Evolutionary conservation across 352 stramenopile species (phyloP), one percentile per base, ranked within the genome.

Genomic region (Pythium myriotylum): DNA sequence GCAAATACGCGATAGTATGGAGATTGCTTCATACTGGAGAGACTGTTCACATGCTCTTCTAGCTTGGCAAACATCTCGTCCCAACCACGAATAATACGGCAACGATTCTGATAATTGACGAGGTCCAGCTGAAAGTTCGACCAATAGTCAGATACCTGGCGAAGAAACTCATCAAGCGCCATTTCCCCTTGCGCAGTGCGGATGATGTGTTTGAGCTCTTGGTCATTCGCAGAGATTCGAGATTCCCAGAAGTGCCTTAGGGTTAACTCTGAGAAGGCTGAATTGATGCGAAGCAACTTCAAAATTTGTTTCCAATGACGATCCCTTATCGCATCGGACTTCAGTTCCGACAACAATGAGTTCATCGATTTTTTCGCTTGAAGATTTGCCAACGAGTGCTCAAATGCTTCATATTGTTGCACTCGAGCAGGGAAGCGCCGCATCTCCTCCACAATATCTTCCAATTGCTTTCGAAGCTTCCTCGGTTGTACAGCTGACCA

Each of bases 1-100:
- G 98, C 96, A 75, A 99, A 99, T 13, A 98, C 88, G 16, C 92
- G 86, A 69, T 99, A 99, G 72, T 99, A 99, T 4, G 98, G 98
- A 9, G 94, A 99, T 47, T 98, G 97, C 65, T 99, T 99, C 97
- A 99, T 99, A 45, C 97, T 97, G 35, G 82, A 84, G 45, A 99
- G 87, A 32, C 95, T 98, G 55, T 97, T 98, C 54, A 99, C 88
- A 69, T 99, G 97, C 67, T 99, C 98, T 65, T 99, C 98, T n/a
- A 99, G 82, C 67, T 98, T 97, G 2, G 91, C 89, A 73, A 99
- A 99, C 57, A 99, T 92, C 54, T 98, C 93, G 68, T 99, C 98
- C 97, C 97, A 99, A 4, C 96, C 96, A 54, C 90, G 89, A 78
- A 99, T 99, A 32, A 99, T 91, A 35, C 98, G 95, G 47, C 98